Evolutionary conservation across 495 filamentous ascomycete species (phyloP), one percentile per base, ranked within the genome.

Genomic region (Lophium mytilinum): DNA sequence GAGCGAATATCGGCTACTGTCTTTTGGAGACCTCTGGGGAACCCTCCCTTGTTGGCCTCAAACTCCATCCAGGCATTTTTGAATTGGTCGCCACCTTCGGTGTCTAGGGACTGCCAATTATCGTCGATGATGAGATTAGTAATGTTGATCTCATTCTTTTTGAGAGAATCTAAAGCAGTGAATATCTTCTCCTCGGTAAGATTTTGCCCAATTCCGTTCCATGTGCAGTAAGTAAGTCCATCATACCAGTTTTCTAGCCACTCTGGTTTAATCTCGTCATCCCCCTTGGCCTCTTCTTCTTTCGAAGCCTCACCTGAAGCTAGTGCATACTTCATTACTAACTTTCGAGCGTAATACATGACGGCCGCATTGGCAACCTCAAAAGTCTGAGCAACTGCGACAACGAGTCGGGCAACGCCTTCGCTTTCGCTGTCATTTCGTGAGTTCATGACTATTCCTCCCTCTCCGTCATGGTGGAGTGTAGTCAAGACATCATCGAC

Each of bases 211-310:
- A 98, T 76, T 0, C 83, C 85, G 67, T 97, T 97, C 93, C 93
- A 97, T 9, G 93, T 98, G 70, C 90, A 87, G 66, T 85, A 87
- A 4, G 82, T 79, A 40, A 87, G 64, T 1, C 93, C 93, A 70
- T 98, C 93, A 65, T 86, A 89, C 90, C 89, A 95, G 46, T 87
- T 81, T 53, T 91, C 81, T 30, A 89, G 74, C 90, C 91, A 96
- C 61, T 88, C 75, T 11, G 83, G 71, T 50, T 82, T 73, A 46
- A 82, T n/a, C 76, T 72, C 59, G 56, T 76, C 70, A 56, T 71
- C 70, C 63, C 63, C 58, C 9, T 76, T 66, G 12, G 77, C 73
- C 15, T 70, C 43, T 53, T 53, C 46, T 60, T 80, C 72, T 40
- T 37, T 57, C 15, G 69, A 58, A 8, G 66, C 56, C 37, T 73